These are phyloP conservation scores for Ogataea thermomethanolica DNA, from an alignment of 805 yeast genomes.

Conservation along the genomic window DNA sequence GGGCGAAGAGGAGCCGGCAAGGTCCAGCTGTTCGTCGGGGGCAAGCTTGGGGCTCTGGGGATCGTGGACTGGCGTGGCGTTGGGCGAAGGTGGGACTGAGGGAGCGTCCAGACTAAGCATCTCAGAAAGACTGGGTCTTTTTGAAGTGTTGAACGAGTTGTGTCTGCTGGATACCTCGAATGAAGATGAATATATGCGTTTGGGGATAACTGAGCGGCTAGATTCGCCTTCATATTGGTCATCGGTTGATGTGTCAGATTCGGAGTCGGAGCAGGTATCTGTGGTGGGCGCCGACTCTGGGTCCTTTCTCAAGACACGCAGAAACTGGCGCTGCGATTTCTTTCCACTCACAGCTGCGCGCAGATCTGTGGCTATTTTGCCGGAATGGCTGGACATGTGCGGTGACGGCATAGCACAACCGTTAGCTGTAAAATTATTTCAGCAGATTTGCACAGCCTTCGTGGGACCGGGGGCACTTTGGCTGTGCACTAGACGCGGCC, in stretches of 20 bases:
- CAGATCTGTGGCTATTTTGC: no score
- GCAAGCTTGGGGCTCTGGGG: background rate
- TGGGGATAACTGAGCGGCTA: background rate
- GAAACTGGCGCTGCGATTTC: background rate
- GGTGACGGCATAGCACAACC: no score
- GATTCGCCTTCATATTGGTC: slow-evolving; percentile 10
- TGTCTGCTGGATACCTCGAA: slow-evolving; percentile 18
- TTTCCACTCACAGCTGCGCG: no score
- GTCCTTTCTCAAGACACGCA: background rate
- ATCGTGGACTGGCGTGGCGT: slow-evolving; percentile 7
- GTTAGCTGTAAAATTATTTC: no score
- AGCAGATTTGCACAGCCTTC: no score
- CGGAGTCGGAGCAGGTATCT: slow-evolving; percentile 5
- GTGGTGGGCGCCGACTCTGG: background rate
- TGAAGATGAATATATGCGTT: slow-evolving; percentile 13
- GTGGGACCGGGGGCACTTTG: no score
- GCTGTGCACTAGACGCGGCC: no score
- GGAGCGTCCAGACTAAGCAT: slow-evolving; percentile 10
- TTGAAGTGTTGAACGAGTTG: slow-evolving; percentile 16
- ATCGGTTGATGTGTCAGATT: slow-evolving; percentile 8
- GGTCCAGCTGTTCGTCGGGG: slow-evolving; percentile 5
- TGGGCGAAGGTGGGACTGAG: slow-evolving; percentile 17
- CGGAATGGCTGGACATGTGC: no score
- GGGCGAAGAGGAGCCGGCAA: slow-evolving; percentile 12
- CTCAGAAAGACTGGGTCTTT: slow-evolving; percentile 15